Evolutionary conservation across 2,329 filamentous ascomycete species (phyloP).

Genomic region (Colletotrichum brevisporum): DNA sequence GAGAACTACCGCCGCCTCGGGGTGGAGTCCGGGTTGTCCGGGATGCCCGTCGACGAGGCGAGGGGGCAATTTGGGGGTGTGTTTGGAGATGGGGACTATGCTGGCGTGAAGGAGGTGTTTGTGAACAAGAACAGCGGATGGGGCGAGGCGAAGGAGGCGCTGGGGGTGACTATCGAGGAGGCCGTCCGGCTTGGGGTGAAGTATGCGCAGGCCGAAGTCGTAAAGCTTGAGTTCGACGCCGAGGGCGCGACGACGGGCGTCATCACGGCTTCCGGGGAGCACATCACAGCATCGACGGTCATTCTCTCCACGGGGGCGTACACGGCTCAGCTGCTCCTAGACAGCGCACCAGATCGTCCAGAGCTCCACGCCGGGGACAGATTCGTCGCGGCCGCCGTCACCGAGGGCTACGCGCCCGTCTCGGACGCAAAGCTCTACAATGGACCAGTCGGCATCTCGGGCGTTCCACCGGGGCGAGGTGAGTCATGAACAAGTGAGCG

Average conservation of each 20-base stretch:
- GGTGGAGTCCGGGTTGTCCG: constrained; percentile 50
- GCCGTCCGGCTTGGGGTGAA: constrained; percentile 64
- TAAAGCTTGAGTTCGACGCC: constrained; percentile 55
- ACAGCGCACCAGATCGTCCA: constrained; percentile 57
- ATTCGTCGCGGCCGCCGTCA: constrained; percentile 67
- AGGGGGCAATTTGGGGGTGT: constrained; percentile 63
- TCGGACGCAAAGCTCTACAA: constrained; percentile 51
- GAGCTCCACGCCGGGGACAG: constrained; percentile 61
- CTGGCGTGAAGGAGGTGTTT: constrained; percentile 65
- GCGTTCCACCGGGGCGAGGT: constrained; percentile 32
- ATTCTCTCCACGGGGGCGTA: constrained; percentile 64
- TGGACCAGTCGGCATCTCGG: constrained; percentile 57
- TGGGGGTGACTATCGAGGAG: constrained; percentile 62
- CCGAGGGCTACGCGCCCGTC: constrained; percentile 62
- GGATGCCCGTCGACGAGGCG: constrained; percentile 63
- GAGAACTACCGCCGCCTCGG: constrained; percentile 48
- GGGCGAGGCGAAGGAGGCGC: constrained; percentile 67
- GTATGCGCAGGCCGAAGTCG: constrained; percentile 63
- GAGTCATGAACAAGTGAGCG: neutral
- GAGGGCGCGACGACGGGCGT: constrained; percentile 64
- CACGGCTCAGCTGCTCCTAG: constrained; percentile 63
- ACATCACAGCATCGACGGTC: constrained; percentile 63
- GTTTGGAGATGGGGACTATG: constrained; percentile 67
- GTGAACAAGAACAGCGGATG: constrained; percentile 69
- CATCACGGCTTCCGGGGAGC: constrained; percentile 57